These are phyloP conservation scores for Chamaecyparis obtusa DNA, from an alignment of 75 land plant genomes.

Conservation along the genomic window DNA sequence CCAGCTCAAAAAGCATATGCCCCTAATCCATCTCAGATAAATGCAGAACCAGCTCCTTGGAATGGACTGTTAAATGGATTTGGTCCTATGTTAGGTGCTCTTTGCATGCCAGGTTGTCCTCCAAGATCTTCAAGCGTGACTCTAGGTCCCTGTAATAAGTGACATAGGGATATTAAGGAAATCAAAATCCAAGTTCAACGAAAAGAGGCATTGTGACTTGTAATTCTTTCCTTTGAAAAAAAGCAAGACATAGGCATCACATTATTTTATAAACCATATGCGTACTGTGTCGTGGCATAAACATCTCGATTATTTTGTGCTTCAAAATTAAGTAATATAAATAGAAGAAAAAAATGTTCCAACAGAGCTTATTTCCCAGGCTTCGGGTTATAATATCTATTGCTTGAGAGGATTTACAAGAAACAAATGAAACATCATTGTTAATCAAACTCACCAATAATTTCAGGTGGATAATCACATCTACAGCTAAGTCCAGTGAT, in stretches of 20 bases:
- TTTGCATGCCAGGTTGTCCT: conserved; percentile 38
- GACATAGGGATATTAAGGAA: background rate
- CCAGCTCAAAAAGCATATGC: too few species aligned
- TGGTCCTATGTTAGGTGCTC: conserved; percentile 25
- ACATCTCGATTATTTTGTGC: too few species aligned
- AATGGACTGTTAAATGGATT: conserved; percentile 68
- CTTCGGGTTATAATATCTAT: background rate
- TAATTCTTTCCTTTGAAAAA: background rate
- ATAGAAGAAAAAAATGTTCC: background rate
- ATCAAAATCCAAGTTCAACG: background rate
- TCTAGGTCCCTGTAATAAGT: conserved; percentile 6
- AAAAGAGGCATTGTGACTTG: background rate
- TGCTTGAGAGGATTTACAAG: background rate
- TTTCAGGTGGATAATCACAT: background rate
- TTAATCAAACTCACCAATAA: background rate
- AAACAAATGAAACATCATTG: background rate
- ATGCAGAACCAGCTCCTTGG: conserved; percentile 61
- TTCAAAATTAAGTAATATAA: background rate
- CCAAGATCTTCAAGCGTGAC: conserved; percentile 41
- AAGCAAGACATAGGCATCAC: background rate
- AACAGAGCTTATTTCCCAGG: background rate
- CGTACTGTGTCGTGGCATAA: background rate
- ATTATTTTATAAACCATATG: background rate
- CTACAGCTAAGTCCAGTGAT: background rate
- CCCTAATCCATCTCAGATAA: conserved; percentile 58